Percentiles rank a stretch among this genome's conserved stretches.
phyloP scores from a whole-genome alignment of 2,329 filamentous ascomycete genomes.

The Bisporella sp. region DNA sequence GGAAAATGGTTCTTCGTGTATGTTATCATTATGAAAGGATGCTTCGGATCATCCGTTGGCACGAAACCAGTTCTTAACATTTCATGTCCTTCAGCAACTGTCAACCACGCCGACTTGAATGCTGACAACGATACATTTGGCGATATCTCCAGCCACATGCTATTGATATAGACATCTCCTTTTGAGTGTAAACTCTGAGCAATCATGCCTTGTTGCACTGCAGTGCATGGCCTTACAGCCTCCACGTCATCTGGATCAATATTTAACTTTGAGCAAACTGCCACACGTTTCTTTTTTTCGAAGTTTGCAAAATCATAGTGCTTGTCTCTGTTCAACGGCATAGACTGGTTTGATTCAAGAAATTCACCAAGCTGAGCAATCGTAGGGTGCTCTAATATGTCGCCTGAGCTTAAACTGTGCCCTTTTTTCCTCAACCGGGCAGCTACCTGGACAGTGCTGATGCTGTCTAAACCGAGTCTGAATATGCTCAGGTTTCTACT shows the following conservation, averaged over 20 bases:
- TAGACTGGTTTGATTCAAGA: constrained; percentile 6
- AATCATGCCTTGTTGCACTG: constrained; percentile 73
- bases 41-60: constrained; percentile 48
- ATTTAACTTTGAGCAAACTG: constrained; percentile 17
- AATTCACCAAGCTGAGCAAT: constrained; percentile 28
- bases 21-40: constrained; percentile 70
- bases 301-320: constrained; percentile 44
- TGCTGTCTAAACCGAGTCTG: constrained; percentile 84
- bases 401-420: constrained; percentile 54
- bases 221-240: constrained; percentile 67
- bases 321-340: constrained; percentile 1
- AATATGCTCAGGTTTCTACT: constrained; percentile 65
- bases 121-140: constrained; percentile 28
- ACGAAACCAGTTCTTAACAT: constrained; percentile 75
- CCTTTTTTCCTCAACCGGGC: constrained; percentile 55
- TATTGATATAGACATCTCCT: constrained; percentile 70
- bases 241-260: constrained; percentile 36
- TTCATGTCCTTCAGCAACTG: constrained; percentile 47
- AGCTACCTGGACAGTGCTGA: constrained; percentile 76
- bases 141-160: constrained; percentile 48
- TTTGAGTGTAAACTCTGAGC: constrained; percentile 63
- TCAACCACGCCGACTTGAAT: constrained; percentile 53
- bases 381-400: constrained; percentile 62
- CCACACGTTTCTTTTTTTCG: constrained; percentile 34
- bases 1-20: constrained; percentile 33